These are phyloP conservation scores for Tardiomyces blankii DNA, from an alignment of 1,139 yeast genomes.

Conservation along the genomic window DNA sequence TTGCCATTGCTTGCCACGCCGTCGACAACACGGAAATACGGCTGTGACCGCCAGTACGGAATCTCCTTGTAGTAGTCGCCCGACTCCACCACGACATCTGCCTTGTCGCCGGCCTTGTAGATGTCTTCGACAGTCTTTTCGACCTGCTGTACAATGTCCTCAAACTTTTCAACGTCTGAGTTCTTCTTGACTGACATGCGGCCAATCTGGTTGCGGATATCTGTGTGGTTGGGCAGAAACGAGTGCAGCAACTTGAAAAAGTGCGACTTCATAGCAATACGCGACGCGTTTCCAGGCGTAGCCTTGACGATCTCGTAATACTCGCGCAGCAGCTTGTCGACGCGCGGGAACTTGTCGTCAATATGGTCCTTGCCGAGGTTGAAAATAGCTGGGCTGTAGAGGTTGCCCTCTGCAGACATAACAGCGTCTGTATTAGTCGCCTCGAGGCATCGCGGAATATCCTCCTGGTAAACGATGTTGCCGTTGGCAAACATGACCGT, in stretches of 20 bases:
- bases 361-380: slow-evolving; percentile 27
- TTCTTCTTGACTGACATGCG: slow-evolving; percentile 28
- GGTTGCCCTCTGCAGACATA: slow-evolving; percentile 95
- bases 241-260: slow-evolving; percentile 78
- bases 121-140: slow-evolving; percentile 54
- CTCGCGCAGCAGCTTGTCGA: slow-evolving; percentile 72
- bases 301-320: slow-evolving; percentile 73
- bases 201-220: slow-evolving; percentile 67
- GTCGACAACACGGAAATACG: slow-evolving; percentile 78
- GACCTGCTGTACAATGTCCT: slow-evolving; percentile 53
- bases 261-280: slow-evolving; percentile 83
- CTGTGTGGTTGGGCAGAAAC: slow-evolving; percentile 63
- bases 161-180: slow-evolving; percentile 45
- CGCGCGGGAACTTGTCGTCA: slow-evolving; percentile 72
- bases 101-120: slow-evolving; percentile 33
- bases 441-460: slow-evolving; percentile 54
- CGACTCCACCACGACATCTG: slow-evolving; percentile 51
- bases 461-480: slow-evolving; percentile 76
- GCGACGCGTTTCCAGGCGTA: slow-evolving; percentile 63
- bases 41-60: slow-evolving; percentile 98
- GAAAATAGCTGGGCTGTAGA: slow-evolving; percentile 90
- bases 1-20: slow-evolving; percentile 35
- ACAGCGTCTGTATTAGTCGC: slow-evolving; percentile 74
- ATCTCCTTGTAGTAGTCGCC: slow-evolving; percentile 72
- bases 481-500: slow-evolving; percentile 94